Conservation (phyloP, 352 stramenopile species). For the Globisporangium rhizosaccharum region DNA sequence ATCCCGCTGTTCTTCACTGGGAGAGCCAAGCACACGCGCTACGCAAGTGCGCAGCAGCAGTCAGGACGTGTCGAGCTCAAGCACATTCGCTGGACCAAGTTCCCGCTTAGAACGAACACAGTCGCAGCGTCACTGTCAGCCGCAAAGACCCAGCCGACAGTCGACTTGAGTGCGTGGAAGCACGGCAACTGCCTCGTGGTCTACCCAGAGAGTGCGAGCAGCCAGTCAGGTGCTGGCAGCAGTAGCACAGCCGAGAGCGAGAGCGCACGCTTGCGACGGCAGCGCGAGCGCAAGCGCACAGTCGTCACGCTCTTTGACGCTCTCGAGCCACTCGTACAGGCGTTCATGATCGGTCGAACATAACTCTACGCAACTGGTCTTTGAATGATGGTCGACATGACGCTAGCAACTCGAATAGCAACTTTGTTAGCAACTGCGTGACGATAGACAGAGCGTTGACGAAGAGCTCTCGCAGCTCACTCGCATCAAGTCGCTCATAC, state of each 20-base stretch:
- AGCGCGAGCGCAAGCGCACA: slow-evolving; percentile 4
- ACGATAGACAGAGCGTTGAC: too few species aligned
- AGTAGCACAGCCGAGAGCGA: slow-evolving; percentile 9
- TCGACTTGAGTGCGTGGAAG: slow-evolving; percentile 22
- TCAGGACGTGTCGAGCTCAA: slow-evolving; percentile 7
- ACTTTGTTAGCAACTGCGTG: too few species aligned
- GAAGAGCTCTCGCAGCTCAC: too few species aligned
- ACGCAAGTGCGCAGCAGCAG: not conserved
- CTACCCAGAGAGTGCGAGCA: slow-evolving; percentile 13
- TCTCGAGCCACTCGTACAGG: slow-evolving; percentile 23
- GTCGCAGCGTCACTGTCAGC: too few species aligned
- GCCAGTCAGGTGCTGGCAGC: not conserved
- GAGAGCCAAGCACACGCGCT: not conserved
- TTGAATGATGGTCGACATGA: too few species aligned
- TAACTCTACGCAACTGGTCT: not conserved
- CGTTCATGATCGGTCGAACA: slow-evolving; percentile 14
- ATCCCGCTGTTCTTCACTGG: slow-evolving; percentile 8
- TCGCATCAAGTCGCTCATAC: slow-evolving; percentile 5
- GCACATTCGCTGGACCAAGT: slow-evolving; percentile 11
- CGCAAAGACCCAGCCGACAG: not conserved
- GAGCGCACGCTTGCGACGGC: slow-evolving; percentile 4
- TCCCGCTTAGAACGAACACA: not conserved
- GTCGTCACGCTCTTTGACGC: slow-evolving; percentile 21
- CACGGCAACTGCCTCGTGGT: slow-evolving; percentile 27
- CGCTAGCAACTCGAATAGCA: too few species aligned